Evolutionary conservation across 306 rosid genomes (phyloP).

Genomic region (Rosa rugosa): DNA sequence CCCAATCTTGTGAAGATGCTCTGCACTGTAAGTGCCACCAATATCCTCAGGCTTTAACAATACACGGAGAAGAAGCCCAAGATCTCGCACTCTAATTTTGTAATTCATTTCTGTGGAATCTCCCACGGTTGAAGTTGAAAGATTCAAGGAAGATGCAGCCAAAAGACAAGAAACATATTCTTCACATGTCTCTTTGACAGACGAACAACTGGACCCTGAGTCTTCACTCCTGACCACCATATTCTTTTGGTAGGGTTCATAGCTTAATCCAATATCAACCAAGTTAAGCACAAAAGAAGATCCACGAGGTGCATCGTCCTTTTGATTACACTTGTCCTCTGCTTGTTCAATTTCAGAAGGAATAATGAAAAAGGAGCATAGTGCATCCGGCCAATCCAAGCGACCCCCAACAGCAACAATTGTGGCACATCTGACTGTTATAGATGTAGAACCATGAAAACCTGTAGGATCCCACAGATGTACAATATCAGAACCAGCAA

Average conservation of each 20-base stretch:
- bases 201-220: slow-evolving; percentile 46
- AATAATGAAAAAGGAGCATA: slow-evolving; percentile 59
- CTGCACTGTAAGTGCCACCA: slow-evolving; percentile 57
- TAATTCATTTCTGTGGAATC: slow-evolving; percentile 48
- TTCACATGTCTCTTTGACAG: slow-evolving; percentile 43
- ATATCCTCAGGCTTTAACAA: slow-evolving; percentile 44
- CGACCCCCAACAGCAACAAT: slow-evolving; percentile 85
- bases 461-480: slow-evolving; percentile 70
- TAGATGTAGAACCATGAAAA: slow-evolving; percentile 53
- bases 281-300: slow-evolving; percentile 70
- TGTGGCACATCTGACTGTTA: slow-evolving; percentile 79
- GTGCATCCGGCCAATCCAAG: slow-evolving; percentile 76
- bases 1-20: slow-evolving; percentile 64
- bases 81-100: slow-evolving; percentile 64
- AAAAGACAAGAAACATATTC: slow-evolving; percentile 72
- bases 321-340: slow-evolving; percentile 33
- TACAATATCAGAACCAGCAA: slow-evolving; percentile 80
- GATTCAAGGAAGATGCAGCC: slow-evolving; percentile 79
- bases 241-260: slow-evolving; percentile 75
- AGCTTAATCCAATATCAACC: slow-evolving; percentile 83
- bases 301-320: slow-evolving; percentile 38
- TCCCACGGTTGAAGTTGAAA: slow-evolving; percentile 55
- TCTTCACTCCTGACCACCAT: slow-evolving; percentile 41
- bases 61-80: slow-evolving; percentile 70
- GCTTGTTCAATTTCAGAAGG: slow-evolving; percentile 50